phyloP scores from a whole-genome alignment of 495 filamentous ascomycete genomes.

The Bombardia bombarda region DNA sequence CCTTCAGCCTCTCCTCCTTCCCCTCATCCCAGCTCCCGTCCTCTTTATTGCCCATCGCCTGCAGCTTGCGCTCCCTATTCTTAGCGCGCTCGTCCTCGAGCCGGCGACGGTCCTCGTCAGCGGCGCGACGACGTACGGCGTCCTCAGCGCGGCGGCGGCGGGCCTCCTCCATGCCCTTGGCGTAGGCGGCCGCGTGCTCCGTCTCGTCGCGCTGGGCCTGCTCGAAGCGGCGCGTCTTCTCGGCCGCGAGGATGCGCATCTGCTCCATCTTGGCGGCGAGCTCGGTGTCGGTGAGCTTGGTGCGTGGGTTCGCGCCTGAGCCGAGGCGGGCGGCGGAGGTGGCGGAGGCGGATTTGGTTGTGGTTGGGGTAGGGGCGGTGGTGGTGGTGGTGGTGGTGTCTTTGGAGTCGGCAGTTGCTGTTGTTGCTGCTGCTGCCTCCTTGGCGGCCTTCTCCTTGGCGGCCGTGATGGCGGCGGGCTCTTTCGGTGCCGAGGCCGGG shows the following conservation, averaged over 20 bases:
- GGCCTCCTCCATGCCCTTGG: conserved; percentile 42
- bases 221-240: conserved; percentile 42
- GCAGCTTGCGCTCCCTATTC: conserved; percentile 41
- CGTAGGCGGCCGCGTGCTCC: conserved; percentile 42
- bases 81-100: conserved; percentile 42
- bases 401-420: background rate
- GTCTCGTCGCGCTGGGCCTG: conserved; percentile 42
- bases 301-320: conserved; percentile 40
- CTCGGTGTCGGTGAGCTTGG: conserved; percentile 46
- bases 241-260: conserved; percentile 38
- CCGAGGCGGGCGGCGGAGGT: conserved; percentile 26
- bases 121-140: conserved; percentile 24
- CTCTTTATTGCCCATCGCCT: conserved; percentile 35
- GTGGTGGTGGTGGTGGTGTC: conserved; percentile 1
- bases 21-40: conserved; percentile 43
- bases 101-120: conserved; percentile 34
- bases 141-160: conserved; percentile 37
- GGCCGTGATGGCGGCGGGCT: background rate
- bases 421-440: background rate
- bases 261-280: conserved; percentile 42
- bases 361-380: background rate
- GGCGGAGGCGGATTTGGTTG: conserved; percentile 22
- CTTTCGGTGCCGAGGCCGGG: background rate
- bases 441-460: conserved; percentile 3
- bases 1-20: conserved; percentile 25